Conservation (phyloP, 306 rosid genomes). For the cucumber (Cucumis sativus) region DNA sequence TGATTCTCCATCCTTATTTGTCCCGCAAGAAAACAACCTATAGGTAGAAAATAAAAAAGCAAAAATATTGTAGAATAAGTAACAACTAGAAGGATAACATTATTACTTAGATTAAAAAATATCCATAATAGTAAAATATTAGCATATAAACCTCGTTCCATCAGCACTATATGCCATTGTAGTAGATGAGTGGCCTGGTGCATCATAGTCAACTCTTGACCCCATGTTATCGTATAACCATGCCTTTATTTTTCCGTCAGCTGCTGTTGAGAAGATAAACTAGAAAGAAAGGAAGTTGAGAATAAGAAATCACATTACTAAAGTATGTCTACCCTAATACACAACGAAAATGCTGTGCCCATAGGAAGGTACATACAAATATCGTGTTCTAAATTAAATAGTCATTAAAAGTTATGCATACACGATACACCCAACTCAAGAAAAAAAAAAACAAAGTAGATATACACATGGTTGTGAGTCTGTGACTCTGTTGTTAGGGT, state of each 20-base stretch:
- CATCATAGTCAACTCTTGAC: slow-evolving; percentile 97
- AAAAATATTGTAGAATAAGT: neutral
- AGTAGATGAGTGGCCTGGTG: slow-evolving; percentile 93
- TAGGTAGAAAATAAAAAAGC: slow-evolving; percentile 13
- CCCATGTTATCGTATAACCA: slow-evolving; percentile 97
- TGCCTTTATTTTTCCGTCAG: slow-evolving; percentile 99
- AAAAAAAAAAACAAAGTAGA: neutral
- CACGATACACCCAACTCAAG: neutral
- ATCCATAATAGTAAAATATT: slow-evolving; percentile 2
- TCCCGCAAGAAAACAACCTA: slow-evolving; percentile 94
- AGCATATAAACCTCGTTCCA: slow-evolving; percentile 63
- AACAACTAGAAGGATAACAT: neutral
- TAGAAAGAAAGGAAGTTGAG: slow-evolving; percentile 17
- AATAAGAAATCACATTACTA: neutral
- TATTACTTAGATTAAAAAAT: neutral
- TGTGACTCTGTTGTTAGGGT: neutral
- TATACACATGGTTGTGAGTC: neutral
- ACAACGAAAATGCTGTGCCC: neutral
- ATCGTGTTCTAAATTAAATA: neutral
- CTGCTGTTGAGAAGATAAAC: slow-evolving; percentile 97
- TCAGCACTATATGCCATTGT: slow-evolving; percentile 92
- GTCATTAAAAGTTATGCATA: neutral
- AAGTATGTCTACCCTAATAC: neutral
- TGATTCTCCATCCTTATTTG: slow-evolving; percentile 97
- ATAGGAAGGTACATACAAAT: neutral